Evolutionary conservation across 768 basidiomycete genomes (phyloP), one percentile per base, ranked within the genome.

Genomic region (Trametes elegans): DNA sequence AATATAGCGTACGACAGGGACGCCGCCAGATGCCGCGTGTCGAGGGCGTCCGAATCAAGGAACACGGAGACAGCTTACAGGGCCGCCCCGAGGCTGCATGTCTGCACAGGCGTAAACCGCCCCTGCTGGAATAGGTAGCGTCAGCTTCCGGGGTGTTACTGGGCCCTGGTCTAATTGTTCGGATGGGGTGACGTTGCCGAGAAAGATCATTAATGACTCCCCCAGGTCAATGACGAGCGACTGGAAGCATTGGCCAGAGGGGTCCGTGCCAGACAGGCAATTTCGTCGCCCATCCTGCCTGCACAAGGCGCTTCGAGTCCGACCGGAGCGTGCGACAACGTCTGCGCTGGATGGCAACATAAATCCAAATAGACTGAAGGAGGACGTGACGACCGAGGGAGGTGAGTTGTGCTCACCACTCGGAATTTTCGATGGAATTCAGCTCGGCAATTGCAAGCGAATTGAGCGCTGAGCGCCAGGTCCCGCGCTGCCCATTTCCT

Each of bases 291-390:
- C 38, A 36, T 6, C 42, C 34, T 9, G 32, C 21, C 7, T 11
- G 16, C 24, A n/a, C 24, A 18, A 23, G 1, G 24, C 4, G 51
- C 51, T 53, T 53, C 51, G 51, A 53, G 27, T 44, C 51, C 51
- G 51, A 53, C 26, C 23, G 13, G 35, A 53, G 51, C 51, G 51
- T 53, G 51, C 51, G 51, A 53, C 32, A 42, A 8, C 3, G 42
- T 9, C 3, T 10, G 1, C 23, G 7, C 14, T n/a, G 16, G 41
- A 27, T 27, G 41, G 24, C 26, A 19, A 26, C 9, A 16, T 16
- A 43, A 14, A 14, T 19, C 24, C 13, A 27, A 3, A n/a, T 43
- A 16, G n/a, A 26, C 24, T 19, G 38, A 6, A 39, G 18, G 21
- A 39, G 38, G 38, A 39, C n/a, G n/a, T n/a, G n/a, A n/a, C n/a